Conservation (phyloP, 1,139 yeast genomes). For the Hansenula sp. region DNA sequence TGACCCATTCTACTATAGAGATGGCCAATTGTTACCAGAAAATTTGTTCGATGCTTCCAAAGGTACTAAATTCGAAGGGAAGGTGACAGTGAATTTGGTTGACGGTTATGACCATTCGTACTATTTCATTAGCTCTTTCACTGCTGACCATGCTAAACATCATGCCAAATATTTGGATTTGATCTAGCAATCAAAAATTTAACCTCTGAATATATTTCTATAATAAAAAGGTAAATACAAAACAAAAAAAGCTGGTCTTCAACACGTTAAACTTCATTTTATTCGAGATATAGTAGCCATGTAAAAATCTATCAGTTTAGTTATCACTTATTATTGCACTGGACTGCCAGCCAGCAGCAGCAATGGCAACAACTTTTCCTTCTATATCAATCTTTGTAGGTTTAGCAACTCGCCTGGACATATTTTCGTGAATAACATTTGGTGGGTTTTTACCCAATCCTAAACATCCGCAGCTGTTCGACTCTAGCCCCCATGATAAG, state of each 20-base stretch:
- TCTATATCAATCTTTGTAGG: constrained; percentile 41
- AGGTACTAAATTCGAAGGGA: constrained; percentile 54
- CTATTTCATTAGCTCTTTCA: constrained; percentile 78
- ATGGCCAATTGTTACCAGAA: constrained; percentile 73
- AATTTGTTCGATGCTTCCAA: constrained; percentile 63
- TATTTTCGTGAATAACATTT: constrained; percentile 27
- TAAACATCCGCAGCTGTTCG: constrained; percentile 61
- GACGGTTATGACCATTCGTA: constrained; percentile 93
- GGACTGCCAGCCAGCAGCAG: constrained; percentile 85
- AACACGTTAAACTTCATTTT: too few relatives aligned
- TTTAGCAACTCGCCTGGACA: constrained; percentile 37
- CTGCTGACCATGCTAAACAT: constrained; percentile 78
- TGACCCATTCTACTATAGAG: constrained; percentile 65
- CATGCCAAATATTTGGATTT: constrained; percentile 80
- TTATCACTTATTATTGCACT: constrained; percentile 43
- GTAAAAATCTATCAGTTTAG: too few relatives aligned
- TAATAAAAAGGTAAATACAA: constrained; percentile 3
- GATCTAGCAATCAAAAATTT: constrained; percentile 10
- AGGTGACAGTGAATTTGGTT: constrained; percentile 57
- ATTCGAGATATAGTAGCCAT: too few relatives aligned
- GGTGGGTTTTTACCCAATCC: constrained; percentile 54
- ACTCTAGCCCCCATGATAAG: constrained; percentile 71
- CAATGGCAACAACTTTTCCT: constrained; percentile 46
- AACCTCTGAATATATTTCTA: not conserved
- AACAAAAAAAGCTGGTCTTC: not conserved